Evolutionary conservation across 768 basidiomycete species (phyloP).

Genomic region (Podaxis mareebaensis): DNA sequence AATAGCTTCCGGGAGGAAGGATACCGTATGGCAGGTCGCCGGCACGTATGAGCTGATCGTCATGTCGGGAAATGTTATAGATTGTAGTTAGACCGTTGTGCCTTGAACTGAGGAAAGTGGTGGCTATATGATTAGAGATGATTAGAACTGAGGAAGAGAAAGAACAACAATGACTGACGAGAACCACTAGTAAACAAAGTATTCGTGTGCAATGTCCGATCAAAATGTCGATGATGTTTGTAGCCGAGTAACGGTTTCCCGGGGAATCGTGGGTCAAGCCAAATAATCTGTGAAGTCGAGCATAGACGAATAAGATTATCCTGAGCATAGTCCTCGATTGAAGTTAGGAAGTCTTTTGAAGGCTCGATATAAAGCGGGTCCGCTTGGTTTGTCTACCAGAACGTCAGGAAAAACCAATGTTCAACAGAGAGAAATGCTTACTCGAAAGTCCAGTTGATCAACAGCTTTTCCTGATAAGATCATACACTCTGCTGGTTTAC

Average conservation of each 20-base stretch:
- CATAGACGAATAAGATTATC: slow-evolving; percentile 53
- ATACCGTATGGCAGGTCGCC: slow-evolving; percentile 46
- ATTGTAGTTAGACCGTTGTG: slow-evolving; percentile 59
- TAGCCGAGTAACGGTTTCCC: slow-evolving; percentile 58
- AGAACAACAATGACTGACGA: slow-evolving; percentile 30
- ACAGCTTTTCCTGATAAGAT: slow-evolving; percentile 48
- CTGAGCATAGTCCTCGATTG: slow-evolving; percentile 43
- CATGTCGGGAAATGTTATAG: slow-evolving; percentile 57
- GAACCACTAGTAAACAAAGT: slow-evolving; percentile 32
- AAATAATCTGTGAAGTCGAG: slow-evolving; percentile 63
- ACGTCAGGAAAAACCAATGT: not conserved
- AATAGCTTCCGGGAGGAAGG: slow-evolving; percentile 22
- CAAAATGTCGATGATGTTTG: slow-evolving; percentile 60
- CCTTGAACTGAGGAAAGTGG: slow-evolving; percentile 61
- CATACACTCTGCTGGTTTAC: slow-evolving; percentile 37
- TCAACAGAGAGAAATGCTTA: slow-evolving; percentile 29
- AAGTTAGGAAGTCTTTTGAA: slow-evolving; percentile 48
- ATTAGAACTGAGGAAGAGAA: not conserved
- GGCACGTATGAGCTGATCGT: slow-evolving; percentile 43
- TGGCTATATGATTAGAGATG: slow-evolving; percentile 33
- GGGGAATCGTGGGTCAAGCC: slow-evolving; percentile 69
- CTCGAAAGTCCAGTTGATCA: slow-evolving; percentile 55
- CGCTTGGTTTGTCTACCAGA: not conserved
- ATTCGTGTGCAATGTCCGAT: slow-evolving; percentile 52
- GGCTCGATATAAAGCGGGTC: slow-evolving; percentile 28